Evolutionary conservation across 306 rosid genomes (phyloP), one percentile per base, ranked within the genome.

Genomic region (Clitoria ternatea): DNA sequence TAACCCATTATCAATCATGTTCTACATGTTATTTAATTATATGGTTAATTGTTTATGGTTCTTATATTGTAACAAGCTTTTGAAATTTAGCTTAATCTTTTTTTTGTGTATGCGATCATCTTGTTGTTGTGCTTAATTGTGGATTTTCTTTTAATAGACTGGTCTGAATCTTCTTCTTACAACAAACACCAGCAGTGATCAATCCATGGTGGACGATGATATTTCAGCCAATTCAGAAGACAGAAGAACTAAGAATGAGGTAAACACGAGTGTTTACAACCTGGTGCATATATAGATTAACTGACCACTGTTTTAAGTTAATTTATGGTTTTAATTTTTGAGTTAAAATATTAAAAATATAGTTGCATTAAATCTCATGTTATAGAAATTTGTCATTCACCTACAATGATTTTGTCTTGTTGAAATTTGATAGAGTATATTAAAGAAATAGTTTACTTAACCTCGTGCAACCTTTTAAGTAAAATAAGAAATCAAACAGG

Each of bases 141-240:
- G 1, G 4, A 0, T 39, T 59, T 39, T 4, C 8, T 61, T 52
- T 37, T 61, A 23, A 12, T 52, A 91, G 97, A 94, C 96, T 15
- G 92, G 96, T 15, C 72, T 90, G 79, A 77, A 86, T 85, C 97
- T 91, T 64, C 97, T 91, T 64, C 80, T 84, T 22, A 88, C 91
- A 1, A 70, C 90, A n/a, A 85, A 86, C 70, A 79, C 79, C 0
- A 74, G 78, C 45, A 80, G 87, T 17, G 97, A 94, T 32, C 92
- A 81, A 71, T 82, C 94, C 10, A 56, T 73, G 77, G 88, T 63
- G 50, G 96, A 89, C 1, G 88, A 77, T 37, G 84, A 74, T 13
- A n/a, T 65, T 20, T 79, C 89, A 7, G 54, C 82, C n/a, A 80
- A 66, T 49, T 48, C 44, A 40, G 79, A 80, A 7, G 85, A 81